Evolutionary conservation across 2,329 filamentous ascomycete genomes (phyloP).

Genomic region (Periconia digitata): DNA sequence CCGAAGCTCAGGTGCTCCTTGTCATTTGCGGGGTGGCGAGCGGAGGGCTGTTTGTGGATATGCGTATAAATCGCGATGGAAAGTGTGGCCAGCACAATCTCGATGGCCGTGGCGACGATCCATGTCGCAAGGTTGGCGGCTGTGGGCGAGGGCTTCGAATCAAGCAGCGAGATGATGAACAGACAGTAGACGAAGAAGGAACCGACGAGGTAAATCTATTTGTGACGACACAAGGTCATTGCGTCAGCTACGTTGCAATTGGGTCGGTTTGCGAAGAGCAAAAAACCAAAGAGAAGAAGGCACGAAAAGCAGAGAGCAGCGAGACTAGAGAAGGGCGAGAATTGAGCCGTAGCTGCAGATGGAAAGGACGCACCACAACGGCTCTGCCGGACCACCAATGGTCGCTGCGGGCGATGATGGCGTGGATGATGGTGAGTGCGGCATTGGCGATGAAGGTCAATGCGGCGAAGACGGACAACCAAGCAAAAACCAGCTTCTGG

Average conservation of each 20-base stretch:
- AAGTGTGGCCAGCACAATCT: conserved; percentile 69
- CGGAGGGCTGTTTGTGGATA: conserved; percentile 65
- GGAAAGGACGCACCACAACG: conserved; percentile 64
- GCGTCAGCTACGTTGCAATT: no score
- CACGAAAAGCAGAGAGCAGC: no score
- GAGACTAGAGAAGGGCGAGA: conserved; percentile 11
- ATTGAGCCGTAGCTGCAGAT: conserved; percentile 13
- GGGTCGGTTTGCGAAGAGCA: no score
- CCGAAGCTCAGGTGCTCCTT: conserved; percentile 26
- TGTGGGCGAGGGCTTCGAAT: conserved; percentile 79
- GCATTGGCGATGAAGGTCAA: conserved; percentile 77
- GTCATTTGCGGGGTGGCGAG: conserved; percentile 21
- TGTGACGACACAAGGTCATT: not conserved
- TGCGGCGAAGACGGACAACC: conserved; percentile 69
- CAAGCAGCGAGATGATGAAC: conserved; percentile 81
- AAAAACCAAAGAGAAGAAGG: not conserved
- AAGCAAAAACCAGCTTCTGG: conserved; percentile 73
- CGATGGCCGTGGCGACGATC: conserved; percentile 70
- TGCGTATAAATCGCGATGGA: conserved; percentile 69
- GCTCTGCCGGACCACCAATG: conserved; percentile 83
- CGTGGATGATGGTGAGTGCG: conserved; percentile 71
- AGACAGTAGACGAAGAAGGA: conserved; percentile 87
- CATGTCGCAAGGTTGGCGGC: conserved; percentile 79
- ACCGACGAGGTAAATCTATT: conserved; percentile 83
- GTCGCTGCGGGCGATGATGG: conserved; percentile 64